Evolutionary conservation across 2,329 filamentous ascomycete species (phyloP).

Genomic region (Stachybotrys chlorohalonatus): DNA sequence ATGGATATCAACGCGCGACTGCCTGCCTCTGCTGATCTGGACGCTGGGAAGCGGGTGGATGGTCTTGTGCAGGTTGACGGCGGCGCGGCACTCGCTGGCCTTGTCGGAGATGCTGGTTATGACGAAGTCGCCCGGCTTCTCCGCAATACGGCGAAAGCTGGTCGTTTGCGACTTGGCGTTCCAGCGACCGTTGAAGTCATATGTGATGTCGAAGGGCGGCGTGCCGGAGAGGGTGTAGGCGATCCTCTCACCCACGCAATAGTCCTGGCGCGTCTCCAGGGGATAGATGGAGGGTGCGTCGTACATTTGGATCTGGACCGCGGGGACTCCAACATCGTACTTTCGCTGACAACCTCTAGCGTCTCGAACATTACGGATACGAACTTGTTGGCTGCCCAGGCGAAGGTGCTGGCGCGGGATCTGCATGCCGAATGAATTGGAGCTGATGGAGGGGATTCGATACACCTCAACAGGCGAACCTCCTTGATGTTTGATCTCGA

Average conservation of each 20-base stretch:
- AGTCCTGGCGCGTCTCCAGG: constrained; percentile 75
- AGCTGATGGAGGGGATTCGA: constrained; percentile 69
- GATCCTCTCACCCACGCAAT: constrained; percentile 91
- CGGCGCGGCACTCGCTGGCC: constrained; percentile 77
- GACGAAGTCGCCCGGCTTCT: constrained; percentile 79
- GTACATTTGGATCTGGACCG: constrained; percentile 85
- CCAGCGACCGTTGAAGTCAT: constrained; percentile 75
- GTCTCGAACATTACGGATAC: constrained; percentile 84
- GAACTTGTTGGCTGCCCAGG: constrained; percentile 80
- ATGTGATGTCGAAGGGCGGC: constrained; percentile 86
- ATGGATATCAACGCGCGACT: constrained; percentile 83
- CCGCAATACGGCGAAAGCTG: constrained; percentile 86
- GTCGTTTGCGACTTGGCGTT: constrained; percentile 73
- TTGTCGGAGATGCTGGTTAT: constrained; percentile 84
- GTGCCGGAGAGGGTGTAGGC: constrained; percentile 86
- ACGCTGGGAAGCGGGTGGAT: constrained; percentile 93
- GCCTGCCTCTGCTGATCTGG: constrained; percentile 74
- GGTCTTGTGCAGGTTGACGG: constrained; percentile 66
- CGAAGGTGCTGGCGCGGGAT: constrained; percentile 80
- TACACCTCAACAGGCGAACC: constrained; percentile 72
- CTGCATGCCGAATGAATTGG: constrained; percentile 66
- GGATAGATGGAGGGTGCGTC: constrained; percentile 88
- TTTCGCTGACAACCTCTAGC: constrained; percentile 76
- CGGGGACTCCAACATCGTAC: constrained; percentile 59
- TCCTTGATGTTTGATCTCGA: constrained; percentile 88